A percentile compares a stretch with the other conserved stretches of the same genome.
Evolutionary conservation across 768 basidiomycete species (phyloP).

Genomic region (Rubroboletus pulcherrimus): DNA sequence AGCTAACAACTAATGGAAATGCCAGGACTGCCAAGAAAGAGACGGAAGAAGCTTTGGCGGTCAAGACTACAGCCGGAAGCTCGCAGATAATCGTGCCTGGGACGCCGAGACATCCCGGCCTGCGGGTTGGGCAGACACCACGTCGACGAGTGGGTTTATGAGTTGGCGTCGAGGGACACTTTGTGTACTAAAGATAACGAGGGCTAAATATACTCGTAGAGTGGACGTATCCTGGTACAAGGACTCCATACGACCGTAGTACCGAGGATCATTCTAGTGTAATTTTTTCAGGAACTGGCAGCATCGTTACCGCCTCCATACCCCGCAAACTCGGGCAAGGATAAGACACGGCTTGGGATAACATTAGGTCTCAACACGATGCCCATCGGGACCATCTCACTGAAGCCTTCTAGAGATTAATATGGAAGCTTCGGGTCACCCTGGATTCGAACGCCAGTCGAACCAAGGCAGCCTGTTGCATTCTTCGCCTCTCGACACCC

Average conservation of each 20-base stretch:
- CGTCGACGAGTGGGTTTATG: constrained; percentile 67
- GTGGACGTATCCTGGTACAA: neutral
- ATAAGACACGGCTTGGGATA: constrained; percentile 1
- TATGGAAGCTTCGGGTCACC: constrained; percentile 15
- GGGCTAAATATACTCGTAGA: constrained; percentile 1
- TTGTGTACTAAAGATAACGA: constrained; percentile 1
- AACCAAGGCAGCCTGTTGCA: constrained; percentile 31
- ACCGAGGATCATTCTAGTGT: neutral
- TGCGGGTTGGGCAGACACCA: constrained; percentile 73
- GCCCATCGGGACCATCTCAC: neutral
- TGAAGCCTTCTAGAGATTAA: constrained; percentile 10
- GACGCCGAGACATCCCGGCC: constrained; percentile 69
- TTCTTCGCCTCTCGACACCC: constrained; percentile 56
- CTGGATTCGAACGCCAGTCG: constrained; percentile 16
- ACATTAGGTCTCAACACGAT: constrained; percentile 7
- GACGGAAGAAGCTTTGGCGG: constrained; percentile 55
- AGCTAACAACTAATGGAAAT: constrained; percentile 1
- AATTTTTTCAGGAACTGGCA: constrained; percentile 9
- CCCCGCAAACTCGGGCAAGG: neutral
- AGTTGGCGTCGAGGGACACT: constrained; percentile 2
- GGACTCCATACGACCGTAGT: neutral
- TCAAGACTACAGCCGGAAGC: constrained; percentile 50
- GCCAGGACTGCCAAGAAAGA: constrained; percentile 59
- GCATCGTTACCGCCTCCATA: constrained; percentile 11
- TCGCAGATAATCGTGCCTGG: constrained; percentile 75